Evolutionary conservation across 352 stramenopile species (phyloP), one percentile per base, ranked within the genome.

Genomic region (Phytophthora podocarpi): DNA sequence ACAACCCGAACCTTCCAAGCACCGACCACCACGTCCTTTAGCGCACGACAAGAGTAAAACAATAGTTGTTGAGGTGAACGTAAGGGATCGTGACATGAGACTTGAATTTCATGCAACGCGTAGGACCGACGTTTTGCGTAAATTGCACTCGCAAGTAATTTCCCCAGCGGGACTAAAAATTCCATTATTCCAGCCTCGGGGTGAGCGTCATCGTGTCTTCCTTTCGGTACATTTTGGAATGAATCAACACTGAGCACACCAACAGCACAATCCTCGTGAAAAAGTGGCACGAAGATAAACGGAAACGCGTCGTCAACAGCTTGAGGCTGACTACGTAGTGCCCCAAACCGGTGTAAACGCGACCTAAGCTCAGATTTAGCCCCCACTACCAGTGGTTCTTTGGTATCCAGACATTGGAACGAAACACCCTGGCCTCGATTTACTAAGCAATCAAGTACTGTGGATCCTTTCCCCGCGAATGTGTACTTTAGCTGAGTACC

Each of bases 191-290:
- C 85, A 13, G 67, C 53, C 59, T 94, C 85, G 0, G 82, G 85
- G 13, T 94, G 84, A 6, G 16, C 23, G 63, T 93, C 81, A 36
- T 93, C 81, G 0, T 26, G 11, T 48, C 80, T 59, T 18, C 80
- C 82, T 54, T 87, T 91, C 2, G 81, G 58, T 4, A 90, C 80
- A 7, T 72, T 56, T 0, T 59, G 24, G 56, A 95, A 92, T 0
- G 67, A 66, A 43, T 85, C 81, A 1, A 92, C 60, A n/a, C 71
- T 82, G 10, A 95, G 47, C 0, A 93, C 64, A 5, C 85, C 85
- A 5, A 95, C 48, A 6, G 50, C 58, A 6, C 62, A 74, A 35
- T 91, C 85, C 26, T 95, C 80, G 47, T 95, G 72, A 2, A 89
- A 21, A 2, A 95, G 65, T 24, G 85, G 83, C 3, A 93, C 16